Evolutionary conservation across 179 eudicot genomes (phyloP).

Genomic region (Vitellaria paradoxa): DNA sequence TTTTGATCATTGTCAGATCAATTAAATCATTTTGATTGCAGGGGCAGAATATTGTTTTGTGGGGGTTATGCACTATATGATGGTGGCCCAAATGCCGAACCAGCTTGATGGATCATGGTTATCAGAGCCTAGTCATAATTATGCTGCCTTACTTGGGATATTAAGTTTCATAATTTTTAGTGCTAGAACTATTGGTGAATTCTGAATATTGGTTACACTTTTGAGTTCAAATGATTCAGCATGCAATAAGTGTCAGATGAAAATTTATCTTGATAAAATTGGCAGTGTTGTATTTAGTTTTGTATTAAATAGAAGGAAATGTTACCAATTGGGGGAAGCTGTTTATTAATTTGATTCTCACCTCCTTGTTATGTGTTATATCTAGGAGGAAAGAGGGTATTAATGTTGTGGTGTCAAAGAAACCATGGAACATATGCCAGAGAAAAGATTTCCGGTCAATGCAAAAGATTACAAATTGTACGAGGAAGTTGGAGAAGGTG

Average conservation of each 20-base stretch:
- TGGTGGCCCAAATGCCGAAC: neutral
- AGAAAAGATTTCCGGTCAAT: slow-evolving; percentile 69
- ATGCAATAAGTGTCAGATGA: slow-evolving; percentile 56
- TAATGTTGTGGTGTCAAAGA: slow-evolving; percentile 27
- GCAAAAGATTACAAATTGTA: slow-evolving; percentile 71
- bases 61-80: neutral
- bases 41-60: neutral
- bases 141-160: neutral
- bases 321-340: slow-evolving; percentile 34
- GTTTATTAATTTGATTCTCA: slow-evolving; percentile 18
- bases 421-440: slow-evolving; percentile 26
- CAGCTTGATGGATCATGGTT: slow-evolving; percentile 9
- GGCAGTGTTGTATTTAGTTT: neutral
- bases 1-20: neutral
- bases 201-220: slow-evolving; percentile 1
- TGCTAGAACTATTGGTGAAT: neutral
- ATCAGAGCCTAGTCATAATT: neutral
- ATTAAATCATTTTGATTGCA: neutral
- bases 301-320: slow-evolving; percentile 19
- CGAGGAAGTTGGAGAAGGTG: slow-evolving; percentile 97
- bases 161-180: no score
- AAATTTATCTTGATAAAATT: slow-evolving; percentile 51
- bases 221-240: slow-evolving; percentile 16
- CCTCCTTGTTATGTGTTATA: slow-evolving; percentile 22
- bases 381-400: slow-evolving; percentile 29